Percentiles rank a stretch among this genome's conserved stretches.
phyloP scores from a whole-genome alignment of 2,329 filamentous ascomycete species.

The Fusarium sp. region DNA sequence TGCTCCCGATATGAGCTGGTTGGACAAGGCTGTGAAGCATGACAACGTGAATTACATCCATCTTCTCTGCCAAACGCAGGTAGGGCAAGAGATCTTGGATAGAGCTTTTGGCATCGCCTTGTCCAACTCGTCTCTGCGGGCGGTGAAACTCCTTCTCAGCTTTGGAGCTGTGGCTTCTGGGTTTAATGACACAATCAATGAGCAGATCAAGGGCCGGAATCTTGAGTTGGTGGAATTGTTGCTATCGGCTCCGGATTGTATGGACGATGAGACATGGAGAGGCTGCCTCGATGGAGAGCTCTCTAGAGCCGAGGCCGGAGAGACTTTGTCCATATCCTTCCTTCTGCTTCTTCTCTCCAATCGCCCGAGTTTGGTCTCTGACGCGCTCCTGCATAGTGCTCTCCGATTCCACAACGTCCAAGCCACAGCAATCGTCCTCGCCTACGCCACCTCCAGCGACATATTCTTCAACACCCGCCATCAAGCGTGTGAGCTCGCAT shows the following conservation, averaged over 20 bases:
- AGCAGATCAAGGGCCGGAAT: not conserved
- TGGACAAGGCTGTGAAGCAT: not conserved
- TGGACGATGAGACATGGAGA: not conserved
- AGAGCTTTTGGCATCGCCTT: constrained; percentile 16
- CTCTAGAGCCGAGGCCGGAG: not conserved
- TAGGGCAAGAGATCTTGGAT: constrained; percentile 2
- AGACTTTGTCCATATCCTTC: not conserved
- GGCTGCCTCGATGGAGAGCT: constrained; percentile 7
- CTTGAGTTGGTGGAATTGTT: not conserved
- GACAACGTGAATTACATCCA: constrained; percentile 23
- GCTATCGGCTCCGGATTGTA: not conserved
- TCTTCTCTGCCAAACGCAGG: constrained; percentile 10
- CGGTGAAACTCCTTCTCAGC: constrained; percentile 7
- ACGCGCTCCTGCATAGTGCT: too few species aligned
- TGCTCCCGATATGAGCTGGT: constrained; percentile 3
- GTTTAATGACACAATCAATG: not conserved
- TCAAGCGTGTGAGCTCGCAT: not conserved
- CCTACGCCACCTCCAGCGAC: constrained; percentile 1
- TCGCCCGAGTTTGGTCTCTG: not conserved
- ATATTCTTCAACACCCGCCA: not conserved
- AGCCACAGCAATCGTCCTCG: constrained; percentile 9
- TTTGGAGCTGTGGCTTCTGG: constrained; percentile 10
- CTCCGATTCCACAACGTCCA: not conserved
- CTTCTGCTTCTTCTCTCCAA: not conserved
- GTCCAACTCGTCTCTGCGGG: not conserved